Evolutionary conservation across 225 moss, liverwort and hornwort species (phyloP), one percentile per base, ranked within the genome.

Genomic region (Sphagnum contortum): DNA sequence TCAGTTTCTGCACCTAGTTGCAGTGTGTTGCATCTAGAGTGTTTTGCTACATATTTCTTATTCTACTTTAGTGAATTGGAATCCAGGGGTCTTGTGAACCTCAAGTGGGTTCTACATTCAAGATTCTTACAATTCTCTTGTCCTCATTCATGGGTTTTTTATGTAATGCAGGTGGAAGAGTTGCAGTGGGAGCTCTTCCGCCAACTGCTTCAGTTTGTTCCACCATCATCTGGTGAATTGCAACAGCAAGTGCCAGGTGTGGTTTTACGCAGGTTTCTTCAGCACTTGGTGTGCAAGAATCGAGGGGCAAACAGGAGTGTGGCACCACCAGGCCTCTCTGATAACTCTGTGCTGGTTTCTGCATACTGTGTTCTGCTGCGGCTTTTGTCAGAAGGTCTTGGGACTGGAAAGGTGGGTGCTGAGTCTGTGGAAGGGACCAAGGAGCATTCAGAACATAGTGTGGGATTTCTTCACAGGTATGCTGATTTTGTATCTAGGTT

Each of bases 161-260:
- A 29, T 29, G 29, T 29, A 29, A 29, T 65, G 72, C 79, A 95
- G 95, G 87, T 98, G 65, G 96, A 98, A 65, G 96, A 98, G 80
- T 61, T 98, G 74, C 96, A 98, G 47, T 92, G 92, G 92, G 92
- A 98, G 81, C 71, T 98, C 5, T 98, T 90, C 70, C 68, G 89
- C 59, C 90, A 85, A 9, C 80, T 98, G 6, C 90, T 98, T 3
- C 87, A 89, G 71, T 98, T 98, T 2, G 82, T 89, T 54, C 93
- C 95, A 50, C 86, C 91, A 70, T 65, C 86, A 29, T 80, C 80
- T 62, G 64, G 66, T 5, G 77, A 83, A 51, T 69, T 83, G 2
- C 77, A 88, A 12, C 82, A 78, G 9, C 93, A 88, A 5, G 85
- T 88, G 57, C 87, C 96, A 12, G 92, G 96, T 12, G 76, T 82